Evolutionary conservation across 331 rosid species (phyloP), one percentile per base, ranked within the genome.

Genomic region (Acacia pycnantha): DNA sequence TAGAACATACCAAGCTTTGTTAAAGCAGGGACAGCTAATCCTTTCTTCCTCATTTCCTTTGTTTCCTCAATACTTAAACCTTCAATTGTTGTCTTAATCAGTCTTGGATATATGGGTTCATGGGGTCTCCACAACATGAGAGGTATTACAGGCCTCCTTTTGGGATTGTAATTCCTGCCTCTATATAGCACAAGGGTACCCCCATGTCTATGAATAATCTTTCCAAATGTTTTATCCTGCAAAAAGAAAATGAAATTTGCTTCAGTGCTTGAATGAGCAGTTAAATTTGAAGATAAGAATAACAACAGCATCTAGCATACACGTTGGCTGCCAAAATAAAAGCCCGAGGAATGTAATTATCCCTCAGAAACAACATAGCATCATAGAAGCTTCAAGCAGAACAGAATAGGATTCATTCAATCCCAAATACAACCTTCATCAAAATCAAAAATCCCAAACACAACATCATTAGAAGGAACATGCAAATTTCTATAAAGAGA

Each of bases 91-190:
- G 97, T 87, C 88, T 92, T 95, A 70, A 93, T 90, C 85, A 95
- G 85, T 87, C 94, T 93, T 44, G 98, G 99, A 88, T 92, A 95
- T 41, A 93, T 72, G 18, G 98, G 98, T 73, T 92, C 98, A 47
- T 92, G 94, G 62, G 99, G 98, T 83, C 85, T 93, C 99, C 99
- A 95, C 86, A 95, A 82, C 99, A 93, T 95, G 71, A 91, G 76
- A 61, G 99, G 99, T 88, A 93, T 87, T 64, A 77, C 81, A 66
- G 98, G 97, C 90, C 97, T 85, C 79, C 86, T 90, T 84, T 83
- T 92, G 46, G 88, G 89, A 65, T 74, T 88, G 85, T 93, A 95
- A 82, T 95, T 84, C 86, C 98, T 90, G 76, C 99, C 98, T 85
- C 97, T 90, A 86, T 82, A 93, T 77, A 95, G 84, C 22, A 95